Percentiles rank a stretch among this genome's conserved stretches.
phyloP scores from a whole-genome alignment of 2,329 filamentous ascomycete species.

The Arthrobotrys sinensis region DNA sequence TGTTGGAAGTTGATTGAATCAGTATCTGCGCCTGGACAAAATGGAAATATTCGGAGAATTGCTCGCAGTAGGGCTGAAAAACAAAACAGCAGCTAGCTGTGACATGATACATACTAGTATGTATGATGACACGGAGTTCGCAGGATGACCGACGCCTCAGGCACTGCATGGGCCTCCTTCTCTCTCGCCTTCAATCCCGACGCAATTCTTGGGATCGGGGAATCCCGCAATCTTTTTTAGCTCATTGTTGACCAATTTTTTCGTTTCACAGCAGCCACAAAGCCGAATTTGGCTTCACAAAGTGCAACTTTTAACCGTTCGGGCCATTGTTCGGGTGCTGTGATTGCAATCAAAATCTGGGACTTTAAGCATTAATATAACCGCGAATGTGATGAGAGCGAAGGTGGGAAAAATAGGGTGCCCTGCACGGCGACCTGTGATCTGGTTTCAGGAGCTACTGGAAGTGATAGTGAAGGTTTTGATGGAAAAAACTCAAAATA shows the following conservation, averaged over 20 bases:
- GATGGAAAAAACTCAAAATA: neutral
- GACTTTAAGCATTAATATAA: neutral
- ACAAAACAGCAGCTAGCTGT: neutral
- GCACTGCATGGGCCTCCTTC: neutral
- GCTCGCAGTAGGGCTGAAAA: slow-evolving; percentile 7
- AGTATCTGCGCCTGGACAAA: neutral
- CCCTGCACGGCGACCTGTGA: slow-evolving; percentile 2
- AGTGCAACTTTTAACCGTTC: slow-evolving; percentile 6
- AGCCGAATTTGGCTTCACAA: slow-evolving; percentile 1
- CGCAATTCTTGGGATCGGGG: neutral
- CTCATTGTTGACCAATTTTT: neutral
- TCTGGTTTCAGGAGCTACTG: neutral
- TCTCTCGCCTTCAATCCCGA: neutral
- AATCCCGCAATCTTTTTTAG: slow-evolving; percentile 7
- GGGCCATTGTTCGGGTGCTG: slow-evolving; percentile 1
- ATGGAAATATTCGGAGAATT: neutral
- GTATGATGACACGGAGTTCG: neutral
- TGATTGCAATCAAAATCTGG: neutral
- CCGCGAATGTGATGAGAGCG: neutral
- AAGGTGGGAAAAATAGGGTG: neutral
- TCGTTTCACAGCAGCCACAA: slow-evolving; percentile 27
- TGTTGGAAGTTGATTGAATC: slow-evolving; percentile 4
- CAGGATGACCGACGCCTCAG: slow-evolving; percentile 7
- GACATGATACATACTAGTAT: no score
- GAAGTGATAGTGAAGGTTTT: slow-evolving; percentile 23